Base-by-base conservation (phyloP, 2,329 filamentous ascomycete genomes). In the Trichoderma sp. region DNA sequence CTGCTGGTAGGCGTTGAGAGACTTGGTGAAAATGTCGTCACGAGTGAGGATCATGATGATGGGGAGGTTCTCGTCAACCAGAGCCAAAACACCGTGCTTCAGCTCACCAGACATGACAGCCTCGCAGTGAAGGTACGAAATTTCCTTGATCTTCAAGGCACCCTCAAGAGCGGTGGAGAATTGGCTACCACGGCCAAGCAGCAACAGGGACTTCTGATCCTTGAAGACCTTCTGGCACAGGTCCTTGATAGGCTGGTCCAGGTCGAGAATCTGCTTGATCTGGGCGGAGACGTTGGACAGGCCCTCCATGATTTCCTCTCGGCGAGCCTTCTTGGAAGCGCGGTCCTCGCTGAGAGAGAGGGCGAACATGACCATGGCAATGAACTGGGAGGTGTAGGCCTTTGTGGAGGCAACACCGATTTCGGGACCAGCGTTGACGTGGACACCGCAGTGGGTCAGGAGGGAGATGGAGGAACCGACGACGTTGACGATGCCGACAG, bases 351-450 rank as follows among this genome's bases (percentile, higher is more conserved):
- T 95, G 68, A 99, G 88, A 34, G 94, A 97, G 71, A 99, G 86
- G 7, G 95, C 95, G 76, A 99, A 98, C 95, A 99, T 99, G 83
- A 98, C 92, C 93, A 99, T 97, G 79, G 95, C 97, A 77, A 99
- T 93, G 81, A 98, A 99, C 80, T 99, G 95, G 56, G 95, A 98
- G 15, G 95, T 99, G 84, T 99, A 99, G 45, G 95, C 95, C 87
- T 99, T 99, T 81, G 95, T 99, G 56, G 94, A 98, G 69, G 95
- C 95, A 72, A 99, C 95, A 89, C 95, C 95, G 71, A 99, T 98
- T 81, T 99, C 95, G 64, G 95, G 95, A 67, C 95, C 95, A 73
- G 95, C 95, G 82, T 99, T 99, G 85, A 99, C 94, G 86, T 99
- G 95, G 67, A 99, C 95, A 93, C 95, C 95, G 77, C 95, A 99